Evolutionary conservation across 805 yeast species (phyloP), one percentile per base, ranked within the genome.

Genomic region (Helenozyma rhizophorensis): DNA sequence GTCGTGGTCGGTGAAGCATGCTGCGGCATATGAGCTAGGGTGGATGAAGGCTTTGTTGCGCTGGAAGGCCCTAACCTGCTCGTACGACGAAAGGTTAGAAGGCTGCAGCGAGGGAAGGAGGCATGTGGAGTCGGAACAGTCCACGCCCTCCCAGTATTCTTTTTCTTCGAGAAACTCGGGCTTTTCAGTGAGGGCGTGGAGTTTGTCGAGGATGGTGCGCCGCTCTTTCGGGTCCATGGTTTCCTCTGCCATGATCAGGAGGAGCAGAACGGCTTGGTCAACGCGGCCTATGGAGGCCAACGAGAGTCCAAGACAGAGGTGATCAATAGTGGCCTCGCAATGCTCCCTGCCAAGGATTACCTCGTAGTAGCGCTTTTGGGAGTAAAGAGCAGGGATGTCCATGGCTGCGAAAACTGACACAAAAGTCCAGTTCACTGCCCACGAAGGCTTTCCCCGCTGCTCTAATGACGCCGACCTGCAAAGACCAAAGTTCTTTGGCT

Each of bases 281-380:
- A 12, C 25, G 19, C 45, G 32, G n/a, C 45, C 45, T 10, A 41
- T 23, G 6, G 27, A 40, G 10, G 27, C 37, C 21, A 41, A 32
- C 7, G 45, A 32, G 18, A 41, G 23, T 16, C 32, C 29, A 12
- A 35, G 27, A 14, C 27, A 21, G 14, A 36, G 10, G n/a, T 23
- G 24, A 4, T 41, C 45, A 10, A 27, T 13, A n/a, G 31, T 34
- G 8, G 25, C 15, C 8, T 11, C 24, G 26, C 43, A 41, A 12
- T 31, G 28, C 7, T 30, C 21, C 19, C 30, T 16, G 16, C 28
- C 21, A 9, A 41, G 14, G 14, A 41, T 27, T 8, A 38, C 27
- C 17, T 35, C 22, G 32, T 38, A 36, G 36, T 24, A 41, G 6
- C 13, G 28, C 19, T 23, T 19, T 14, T 27, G 29, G 14, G 27